Percentiles rank a stretch among this genome's conserved stretches.
phyloP scores from a whole-genome alignment of 2,329 filamentous ascomycete genomes.

The Penicillium capsulatum region DNA sequence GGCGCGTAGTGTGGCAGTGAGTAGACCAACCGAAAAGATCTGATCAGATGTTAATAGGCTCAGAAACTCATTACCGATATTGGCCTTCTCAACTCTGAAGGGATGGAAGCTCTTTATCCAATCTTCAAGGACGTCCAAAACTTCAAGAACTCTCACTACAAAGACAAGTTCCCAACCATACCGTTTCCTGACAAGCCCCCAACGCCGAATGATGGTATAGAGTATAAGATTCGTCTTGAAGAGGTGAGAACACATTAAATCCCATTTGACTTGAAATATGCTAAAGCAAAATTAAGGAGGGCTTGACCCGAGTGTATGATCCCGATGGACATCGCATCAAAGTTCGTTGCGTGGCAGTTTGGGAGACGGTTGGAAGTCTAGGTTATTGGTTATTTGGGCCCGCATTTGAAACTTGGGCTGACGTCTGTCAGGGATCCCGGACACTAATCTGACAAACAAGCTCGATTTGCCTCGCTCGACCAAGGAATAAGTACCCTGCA shows the following conservation, averaged over 20 bases:
- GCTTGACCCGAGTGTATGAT: conserved; percentile 15
- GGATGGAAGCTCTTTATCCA: conserved; percentile 18
- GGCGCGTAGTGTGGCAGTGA: conserved; percentile 31
- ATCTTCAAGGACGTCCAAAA: conserved; percentile 19
- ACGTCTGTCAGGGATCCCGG: conserved; percentile 23
- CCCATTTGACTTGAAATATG: too few species aligned
- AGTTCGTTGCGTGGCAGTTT: conserved; percentile 28
- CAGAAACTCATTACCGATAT: conserved; percentile 31
- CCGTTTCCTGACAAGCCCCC: conserved; percentile 16
- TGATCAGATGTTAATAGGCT: background rate
- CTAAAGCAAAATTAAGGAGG: too few species aligned
- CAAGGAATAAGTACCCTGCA: conserved; percentile 18
- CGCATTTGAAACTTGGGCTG: background rate
- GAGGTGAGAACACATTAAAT: conserved; percentile 4
- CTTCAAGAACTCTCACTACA: conserved; percentile 12
- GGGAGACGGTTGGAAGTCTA: conserved; percentile 33
- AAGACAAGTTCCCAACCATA: conserved; percentile 16
- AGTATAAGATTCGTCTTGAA: conserved; percentile 16
- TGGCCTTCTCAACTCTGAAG: conserved; percentile 23
- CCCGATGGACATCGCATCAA: conserved; percentile 23
- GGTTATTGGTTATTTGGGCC: conserved; percentile 1
- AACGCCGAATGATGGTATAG: conserved; percentile 6
- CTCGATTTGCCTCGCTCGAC: conserved; percentile 17
- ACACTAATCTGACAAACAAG: conserved; percentile 17
- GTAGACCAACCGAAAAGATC: background rate